phyloP scores from a whole-genome alignment of 176 grass and related monocot species.

The Puccinellia tenuiflora region DNA sequence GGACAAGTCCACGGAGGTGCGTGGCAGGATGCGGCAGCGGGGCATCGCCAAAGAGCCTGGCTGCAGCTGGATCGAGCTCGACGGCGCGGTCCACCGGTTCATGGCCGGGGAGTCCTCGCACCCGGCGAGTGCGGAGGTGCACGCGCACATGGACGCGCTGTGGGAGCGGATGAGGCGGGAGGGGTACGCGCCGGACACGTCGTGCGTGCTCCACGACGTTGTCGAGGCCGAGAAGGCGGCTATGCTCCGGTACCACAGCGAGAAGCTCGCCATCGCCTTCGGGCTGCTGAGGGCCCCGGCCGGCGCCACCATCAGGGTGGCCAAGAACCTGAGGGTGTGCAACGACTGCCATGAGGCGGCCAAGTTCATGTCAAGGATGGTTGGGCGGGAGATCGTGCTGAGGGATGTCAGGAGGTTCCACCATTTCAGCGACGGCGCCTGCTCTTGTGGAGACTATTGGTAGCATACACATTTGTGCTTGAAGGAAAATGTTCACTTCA shows the following conservation, averaged over 20 bases:
- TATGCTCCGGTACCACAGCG: slow-evolving; percentile 67
- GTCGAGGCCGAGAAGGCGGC: slow-evolving; percentile 60
- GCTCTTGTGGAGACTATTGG: slow-evolving; percentile 90
- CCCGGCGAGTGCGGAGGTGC: slow-evolving; percentile 54
- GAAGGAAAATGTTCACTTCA: background rate
- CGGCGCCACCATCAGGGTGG: slow-evolving; percentile 62
- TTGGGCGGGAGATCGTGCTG: slow-evolving; percentile 66
- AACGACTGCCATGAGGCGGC: slow-evolving; percentile 86
- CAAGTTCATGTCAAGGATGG: slow-evolving; percentile 81
- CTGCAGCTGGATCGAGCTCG: slow-evolving; percentile 79
- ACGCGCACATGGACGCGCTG: slow-evolving; percentile 52
- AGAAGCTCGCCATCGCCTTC: slow-evolving; percentile 90
- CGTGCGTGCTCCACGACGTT: slow-evolving; percentile 76
- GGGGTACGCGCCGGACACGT: slow-evolving; percentile 73
- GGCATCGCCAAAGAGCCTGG: slow-evolving; percentile 79
- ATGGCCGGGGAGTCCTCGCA: slow-evolving; percentile 67
- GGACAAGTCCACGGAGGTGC: slow-evolving; percentile 49
- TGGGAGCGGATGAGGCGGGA: slow-evolving; percentile 73
- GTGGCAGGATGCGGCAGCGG: slow-evolving; percentile 50
- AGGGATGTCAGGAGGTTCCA: slow-evolving; percentile 81
- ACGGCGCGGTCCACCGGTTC: slow-evolving; percentile 61
- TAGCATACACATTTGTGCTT: background rate
- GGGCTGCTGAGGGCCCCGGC: slow-evolving; percentile 56
- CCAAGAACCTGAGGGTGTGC: slow-evolving; percentile 95
- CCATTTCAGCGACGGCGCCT: slow-evolving; percentile 68